phyloP scores from a whole-genome alignment of 2,329 filamentous ascomycete species.

The Neodidymelliopsis sp. region DNA sequence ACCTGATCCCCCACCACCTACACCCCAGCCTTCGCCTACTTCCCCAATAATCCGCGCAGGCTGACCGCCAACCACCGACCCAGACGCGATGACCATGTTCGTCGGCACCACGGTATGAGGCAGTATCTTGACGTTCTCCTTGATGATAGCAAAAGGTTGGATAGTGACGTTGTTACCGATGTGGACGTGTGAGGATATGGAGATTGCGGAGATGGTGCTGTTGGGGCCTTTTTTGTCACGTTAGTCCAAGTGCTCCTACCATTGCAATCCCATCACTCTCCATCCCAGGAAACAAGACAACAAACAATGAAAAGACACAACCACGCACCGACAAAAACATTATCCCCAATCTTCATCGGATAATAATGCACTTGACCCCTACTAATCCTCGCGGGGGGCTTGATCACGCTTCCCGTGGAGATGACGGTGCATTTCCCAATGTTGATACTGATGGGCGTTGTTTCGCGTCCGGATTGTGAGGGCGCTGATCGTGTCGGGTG shows the following conservation, averaged over 20 bases:
- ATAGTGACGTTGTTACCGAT: conserved; percentile 81
- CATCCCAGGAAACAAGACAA: too few species aligned
- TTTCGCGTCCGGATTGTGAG: conserved; percentile 42
- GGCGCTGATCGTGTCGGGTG: conserved; percentile 49
- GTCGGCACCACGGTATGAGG: conserved; percentile 84
- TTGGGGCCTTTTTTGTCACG: conserved; percentile 54
- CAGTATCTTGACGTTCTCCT: conserved; percentile 89
- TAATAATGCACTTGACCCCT: conserved; percentile 80
- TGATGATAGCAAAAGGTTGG: conserved; percentile 88
- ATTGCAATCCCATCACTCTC: too few species aligned
- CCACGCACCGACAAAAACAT: conserved; percentile 83
- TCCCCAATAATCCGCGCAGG: conserved; percentile 59
- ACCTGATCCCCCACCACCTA: conserved; percentile 45
- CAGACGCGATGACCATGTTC: conserved; percentile 91
- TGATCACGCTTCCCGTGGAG: conserved; percentile 76
- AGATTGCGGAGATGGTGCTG: conserved; percentile 81
- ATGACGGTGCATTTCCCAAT: conserved; percentile 94
- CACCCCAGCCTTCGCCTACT: conserved; percentile 61
- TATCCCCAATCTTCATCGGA: conserved; percentile 90
- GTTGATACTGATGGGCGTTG: conserved; percentile 68
- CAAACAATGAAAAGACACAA: too few species aligned
- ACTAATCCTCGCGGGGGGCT: conserved; percentile 83
- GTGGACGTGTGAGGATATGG: conserved; percentile 84
- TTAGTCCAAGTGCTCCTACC: background rate
- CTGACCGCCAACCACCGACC: conserved; percentile 78